Evolutionary conservation across 75 land plant species (phyloP).

Genomic region (Cunninghamia lanceolata): DNA sequence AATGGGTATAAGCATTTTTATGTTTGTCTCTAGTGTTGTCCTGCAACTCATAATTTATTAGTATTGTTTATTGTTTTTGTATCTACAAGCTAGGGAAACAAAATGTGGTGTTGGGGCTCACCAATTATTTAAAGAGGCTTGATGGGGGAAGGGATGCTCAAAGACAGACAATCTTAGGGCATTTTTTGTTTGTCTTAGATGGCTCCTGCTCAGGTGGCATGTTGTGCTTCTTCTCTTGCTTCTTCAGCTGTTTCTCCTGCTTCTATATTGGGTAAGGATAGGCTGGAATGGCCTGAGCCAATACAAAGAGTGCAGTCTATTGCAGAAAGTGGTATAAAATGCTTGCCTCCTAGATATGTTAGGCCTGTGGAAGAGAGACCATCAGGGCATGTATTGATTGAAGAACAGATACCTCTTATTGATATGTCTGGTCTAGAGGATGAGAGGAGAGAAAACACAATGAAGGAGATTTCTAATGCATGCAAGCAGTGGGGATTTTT

Average conservation of each 20-base stretch:
- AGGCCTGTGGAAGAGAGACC: conserved; percentile 5
- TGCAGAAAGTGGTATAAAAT: conserved; percentile 14
- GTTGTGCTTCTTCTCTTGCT: background rate
- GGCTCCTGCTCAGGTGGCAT: background rate
- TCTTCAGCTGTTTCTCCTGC: background rate
- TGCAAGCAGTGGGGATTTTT: conserved; percentile 35
- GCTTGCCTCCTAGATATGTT: background rate
- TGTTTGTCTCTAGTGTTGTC: background rate
- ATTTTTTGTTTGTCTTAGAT: background rate
- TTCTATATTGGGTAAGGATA: background rate
- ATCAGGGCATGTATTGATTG: background rate
- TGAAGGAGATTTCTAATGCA: conserved; percentile 18
- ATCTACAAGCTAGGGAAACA: background rate
- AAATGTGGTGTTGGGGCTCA: background rate
- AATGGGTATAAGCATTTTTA: background rate
- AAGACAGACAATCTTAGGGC: background rate
- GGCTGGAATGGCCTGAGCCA: conserved; percentile 17
- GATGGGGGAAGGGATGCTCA: background rate
- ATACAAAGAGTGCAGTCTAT: conserved; percentile 16
- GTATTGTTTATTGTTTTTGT: background rate
- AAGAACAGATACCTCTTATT: conserved; percentile 20
- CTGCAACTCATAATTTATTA: background rate
- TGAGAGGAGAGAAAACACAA: conserved; percentile 10
- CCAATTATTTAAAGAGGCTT: background rate
- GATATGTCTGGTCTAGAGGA: conserved; percentile 22